phyloP scores from a whole-genome alignment of 345 rosid genomes.

The Anastatica hierochuntica region DNA sequence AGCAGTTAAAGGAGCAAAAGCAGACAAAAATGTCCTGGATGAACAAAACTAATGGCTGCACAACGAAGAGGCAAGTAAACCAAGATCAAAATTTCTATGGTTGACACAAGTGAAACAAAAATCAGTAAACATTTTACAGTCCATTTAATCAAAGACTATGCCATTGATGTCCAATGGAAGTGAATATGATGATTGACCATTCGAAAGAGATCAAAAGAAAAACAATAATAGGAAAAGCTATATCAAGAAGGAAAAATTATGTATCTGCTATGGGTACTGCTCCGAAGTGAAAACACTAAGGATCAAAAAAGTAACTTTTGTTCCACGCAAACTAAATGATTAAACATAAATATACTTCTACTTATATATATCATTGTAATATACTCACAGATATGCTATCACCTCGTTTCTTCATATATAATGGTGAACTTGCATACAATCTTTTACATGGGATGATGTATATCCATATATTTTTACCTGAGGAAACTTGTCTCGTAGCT shows the following conservation, averaged over 20 bases:
- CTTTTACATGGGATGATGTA: background rate
- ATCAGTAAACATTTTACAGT: too few relatives aligned
- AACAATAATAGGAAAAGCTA: too few relatives aligned
- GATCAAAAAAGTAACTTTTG: background rate
- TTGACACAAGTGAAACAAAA: background rate
- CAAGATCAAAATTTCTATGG: background rate
- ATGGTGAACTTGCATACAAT: conserved; percentile 6
- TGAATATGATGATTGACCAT: too few relatives aligned
- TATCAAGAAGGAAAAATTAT: too few relatives aligned
- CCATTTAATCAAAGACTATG: too few relatives aligned
- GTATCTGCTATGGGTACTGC: too few relatives aligned
- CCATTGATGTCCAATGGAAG: too few relatives aligned
- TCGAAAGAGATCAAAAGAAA: too few relatives aligned
- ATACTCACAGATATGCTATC: background rate
- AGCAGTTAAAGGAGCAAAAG: conserved; percentile 5
- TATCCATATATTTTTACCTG: conserved; percentile 43
- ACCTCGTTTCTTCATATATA: conserved; percentile 11
- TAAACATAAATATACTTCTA: background rate
- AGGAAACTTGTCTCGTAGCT: conserved; percentile 92
- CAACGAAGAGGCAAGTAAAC: background rate
- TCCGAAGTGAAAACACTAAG: background rate
- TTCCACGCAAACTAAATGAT: background rate
- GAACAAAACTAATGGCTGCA: background rate
- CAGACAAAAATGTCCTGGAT: background rate
- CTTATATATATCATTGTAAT: background rate